These are phyloP conservation scores for Boletus rex-veris DNA, from an alignment of 768 basidiomycete genomes.

Conservation along the genomic window DNA sequence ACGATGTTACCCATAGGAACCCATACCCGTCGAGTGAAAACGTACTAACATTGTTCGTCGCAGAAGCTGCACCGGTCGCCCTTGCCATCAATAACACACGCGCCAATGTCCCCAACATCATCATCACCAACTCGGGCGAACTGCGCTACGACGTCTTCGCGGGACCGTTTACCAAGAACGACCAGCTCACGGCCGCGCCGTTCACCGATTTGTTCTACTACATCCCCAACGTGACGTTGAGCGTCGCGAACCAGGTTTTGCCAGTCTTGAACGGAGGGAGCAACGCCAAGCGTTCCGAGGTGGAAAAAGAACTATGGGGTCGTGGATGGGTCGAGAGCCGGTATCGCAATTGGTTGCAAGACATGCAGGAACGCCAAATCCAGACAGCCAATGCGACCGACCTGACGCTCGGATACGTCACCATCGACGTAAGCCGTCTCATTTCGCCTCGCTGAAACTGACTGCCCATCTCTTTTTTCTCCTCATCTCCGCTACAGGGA, in stretches of 20 bases:
- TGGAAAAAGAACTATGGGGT: constrained; percentile 29
- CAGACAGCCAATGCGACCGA: constrained; percentile 40
- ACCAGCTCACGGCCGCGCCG: constrained; percentile 72
- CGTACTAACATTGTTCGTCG: constrained; percentile 55
- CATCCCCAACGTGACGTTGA: constrained; percentile 51
- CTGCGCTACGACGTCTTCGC: constrained; percentile 64
- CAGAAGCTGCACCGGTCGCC: constrained; percentile 51
- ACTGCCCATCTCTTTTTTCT: too few relatives aligned
- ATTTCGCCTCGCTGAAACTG: background rate
- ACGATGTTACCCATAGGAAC: constrained; percentile 33
- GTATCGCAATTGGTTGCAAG: constrained; percentile 55
- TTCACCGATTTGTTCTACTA: constrained; percentile 64
- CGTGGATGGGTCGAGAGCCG: constrained; percentile 49
- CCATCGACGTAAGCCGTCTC: constrained; percentile 49
- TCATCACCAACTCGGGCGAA: constrained; percentile 62
- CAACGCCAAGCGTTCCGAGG: constrained; percentile 14
- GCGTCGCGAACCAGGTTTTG: constrained; percentile 52
- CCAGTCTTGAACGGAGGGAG: constrained; percentile 47
- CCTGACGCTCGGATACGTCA: constrained; percentile 73
- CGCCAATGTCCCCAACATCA: constrained; percentile 54
- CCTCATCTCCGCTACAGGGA: background rate
- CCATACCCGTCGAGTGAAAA: constrained; percentile 62
- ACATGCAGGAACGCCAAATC: constrained; percentile 41
- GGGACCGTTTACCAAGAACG: constrained; percentile 76
- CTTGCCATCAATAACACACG: constrained; percentile 64